A percentile compares a stretch with the other conserved stretches of the same genome.
phyloP scores from a whole-genome alignment of 176 grass and related monocot species.

The Carex scoparia region DNA sequence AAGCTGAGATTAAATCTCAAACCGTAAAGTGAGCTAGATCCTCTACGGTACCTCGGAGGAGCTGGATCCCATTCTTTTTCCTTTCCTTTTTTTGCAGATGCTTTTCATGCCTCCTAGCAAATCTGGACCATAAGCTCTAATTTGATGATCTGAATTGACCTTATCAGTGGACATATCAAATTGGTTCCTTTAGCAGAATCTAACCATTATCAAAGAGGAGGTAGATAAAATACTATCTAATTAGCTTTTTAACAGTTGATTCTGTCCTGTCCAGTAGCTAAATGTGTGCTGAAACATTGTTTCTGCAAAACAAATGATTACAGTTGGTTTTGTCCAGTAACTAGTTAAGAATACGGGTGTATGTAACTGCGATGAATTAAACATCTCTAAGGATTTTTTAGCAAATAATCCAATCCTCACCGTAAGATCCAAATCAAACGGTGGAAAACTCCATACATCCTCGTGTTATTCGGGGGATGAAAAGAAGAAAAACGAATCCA shows the following conservation, averaged over 20 bases:
- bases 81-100: neutral
- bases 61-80: no score
- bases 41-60: no score
- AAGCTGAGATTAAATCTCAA: no score
- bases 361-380: no score
- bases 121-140: neutral
- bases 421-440: slow-evolving; percentile 8
- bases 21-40: no score
- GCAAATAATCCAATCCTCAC: neutral
- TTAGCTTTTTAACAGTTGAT: no score
- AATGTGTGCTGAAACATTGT: no score
- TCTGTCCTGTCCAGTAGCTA: no score
- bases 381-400: neutral
- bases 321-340: no score
- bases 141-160: neutral
- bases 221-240: no score
- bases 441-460: neutral
- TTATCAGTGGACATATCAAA: neutral
- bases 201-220: neutral
- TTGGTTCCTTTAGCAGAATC: neutral
- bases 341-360: no score
- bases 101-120: neutral
- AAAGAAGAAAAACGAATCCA: neutral
- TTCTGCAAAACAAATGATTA: no score
- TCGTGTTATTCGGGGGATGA: neutral